Evolutionary conservation across 257 asterid species (phyloP), one percentile per base, ranked within the genome.

Genomic region (Nicotiana tabacum): DNA sequence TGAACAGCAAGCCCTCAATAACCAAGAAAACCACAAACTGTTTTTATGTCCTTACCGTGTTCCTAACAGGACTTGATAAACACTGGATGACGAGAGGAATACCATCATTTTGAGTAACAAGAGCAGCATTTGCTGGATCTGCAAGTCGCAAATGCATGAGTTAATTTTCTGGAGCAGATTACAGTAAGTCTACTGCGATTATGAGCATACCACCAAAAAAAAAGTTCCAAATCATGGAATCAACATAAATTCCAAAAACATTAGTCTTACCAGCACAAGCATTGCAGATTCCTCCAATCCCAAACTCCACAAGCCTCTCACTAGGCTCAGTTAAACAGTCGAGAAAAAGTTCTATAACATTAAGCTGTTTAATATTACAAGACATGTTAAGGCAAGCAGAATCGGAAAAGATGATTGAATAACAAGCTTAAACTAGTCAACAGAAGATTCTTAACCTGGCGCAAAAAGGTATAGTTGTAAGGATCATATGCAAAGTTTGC

Each of bases 401-500:
- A 51, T 69, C 37, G 78, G 21, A 72, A 30, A 48, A 48, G 9
- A 43, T 68, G 48, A 66, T 62, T 70, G 8, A 78, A 30, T 17
- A 80, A 43, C 24, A 67, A 67, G 39, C 61, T 37, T 9, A 39
- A 76, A 74, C 53, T 29, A 18, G 56, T 32, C 46, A 64, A 11
- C 66, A 83, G 39, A 76, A 83, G 21, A 66, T 78, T 33, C 77
- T 58, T 83, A 35, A 96, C 99, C 97, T 96, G 98, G 64, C 95
- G 97, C 86, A 96, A 76, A 78, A 91, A 93, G 85, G 97, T 81
- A 70, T 88, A 94, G 83, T 94, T 96, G 91, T 82, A 96, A 81
- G 99, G 99, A 90, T 96, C 98, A 84, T 96, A 96, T 8, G 99
- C 98, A 81, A 96, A 94, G 87, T 96, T 94, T 13, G 96, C 98